Percentiles rank a stretch among this genome's conserved stretches.
Conservation (phyloP, 768 basidiomycete genomes). For the Kwoniella sp. region DNA sequence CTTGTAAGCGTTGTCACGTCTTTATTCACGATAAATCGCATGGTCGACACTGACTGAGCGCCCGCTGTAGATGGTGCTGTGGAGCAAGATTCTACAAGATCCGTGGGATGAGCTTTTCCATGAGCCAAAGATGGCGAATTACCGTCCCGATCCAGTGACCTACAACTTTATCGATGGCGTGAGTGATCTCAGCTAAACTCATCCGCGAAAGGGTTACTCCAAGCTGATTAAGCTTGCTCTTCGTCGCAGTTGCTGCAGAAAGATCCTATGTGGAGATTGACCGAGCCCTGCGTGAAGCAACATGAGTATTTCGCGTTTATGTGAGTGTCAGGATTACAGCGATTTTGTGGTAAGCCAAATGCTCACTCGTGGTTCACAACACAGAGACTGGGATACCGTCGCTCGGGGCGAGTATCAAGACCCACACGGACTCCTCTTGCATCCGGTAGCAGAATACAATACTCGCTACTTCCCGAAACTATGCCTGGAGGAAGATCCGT, state of each 20-base stretch:
- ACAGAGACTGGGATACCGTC: constrained; percentile 60
- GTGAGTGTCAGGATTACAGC: constrained; percentile 59
- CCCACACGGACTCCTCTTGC: constrained; percentile 59
- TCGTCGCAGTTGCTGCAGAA: constrained; percentile 77
- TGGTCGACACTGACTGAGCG: too few species aligned
- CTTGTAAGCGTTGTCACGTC: constrained; percentile 22
- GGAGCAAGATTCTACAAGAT: constrained; percentile 75
- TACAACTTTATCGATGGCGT: constrained; percentile 94
- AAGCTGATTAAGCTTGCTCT: not conserved
- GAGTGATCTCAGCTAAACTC: constrained; percentile 50
- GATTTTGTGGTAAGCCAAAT: not conserved
- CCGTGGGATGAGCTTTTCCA: constrained; percentile 41
- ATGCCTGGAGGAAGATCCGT: constrained; percentile 93
- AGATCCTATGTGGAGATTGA: constrained; percentile 85
- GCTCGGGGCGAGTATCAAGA: constrained; percentile 74
- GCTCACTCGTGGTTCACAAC: constrained; percentile 9
- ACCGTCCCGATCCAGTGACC: constrained; percentile 90
- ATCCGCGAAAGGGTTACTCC: not conserved
- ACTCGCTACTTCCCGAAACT: constrained; percentile 97
- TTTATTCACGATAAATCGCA: not conserved
- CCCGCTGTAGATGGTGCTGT: constrained; percentile 26
- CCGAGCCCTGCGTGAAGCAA: constrained; percentile 88
- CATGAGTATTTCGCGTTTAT: constrained; percentile 96
- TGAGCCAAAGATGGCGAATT: constrained; percentile 57
- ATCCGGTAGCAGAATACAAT: constrained; percentile 78